Conservation (phyloP, 768 basidiomycete genomes). For the Hebeloma cylindrosporum region DNA sequence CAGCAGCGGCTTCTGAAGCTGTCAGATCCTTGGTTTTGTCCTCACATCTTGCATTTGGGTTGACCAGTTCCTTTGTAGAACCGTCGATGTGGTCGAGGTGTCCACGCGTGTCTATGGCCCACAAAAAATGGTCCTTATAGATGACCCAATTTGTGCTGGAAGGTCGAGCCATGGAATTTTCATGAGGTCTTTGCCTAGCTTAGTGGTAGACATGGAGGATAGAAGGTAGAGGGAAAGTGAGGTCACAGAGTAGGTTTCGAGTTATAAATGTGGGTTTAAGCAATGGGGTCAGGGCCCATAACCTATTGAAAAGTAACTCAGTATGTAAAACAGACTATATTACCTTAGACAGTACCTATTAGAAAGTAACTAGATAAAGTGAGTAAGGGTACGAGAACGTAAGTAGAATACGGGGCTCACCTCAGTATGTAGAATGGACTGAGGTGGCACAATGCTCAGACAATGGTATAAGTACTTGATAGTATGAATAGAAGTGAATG, state of each 20-base stretch:
- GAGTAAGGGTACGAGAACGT: no score
- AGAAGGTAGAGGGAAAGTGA: background rate
- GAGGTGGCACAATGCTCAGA: no score
- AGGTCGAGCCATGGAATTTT: slow-evolving; percentile 12
- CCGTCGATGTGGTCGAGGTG: slow-evolving; percentile 11
- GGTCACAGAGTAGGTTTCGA: slow-evolving; percentile 1
- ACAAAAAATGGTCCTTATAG: slow-evolving; percentile 12
- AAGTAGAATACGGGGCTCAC: no score
- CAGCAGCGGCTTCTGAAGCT: background rate
- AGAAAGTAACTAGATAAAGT: no score
- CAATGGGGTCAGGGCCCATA: slow-evolving; percentile 15
- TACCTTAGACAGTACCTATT: no score
- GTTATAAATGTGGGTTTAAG: slow-evolving; percentile 1
- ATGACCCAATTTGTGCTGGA: slow-evolving; percentile 13
- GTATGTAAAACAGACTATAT: slow-evolving; percentile 7
- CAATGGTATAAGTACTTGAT: no score
- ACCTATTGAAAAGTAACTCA: slow-evolving; percentile 15
- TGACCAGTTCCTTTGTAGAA: slow-evolving; percentile 5
- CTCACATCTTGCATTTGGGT: slow-evolving; percentile 12
- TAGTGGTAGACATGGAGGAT: slow-evolving; percentile 6
- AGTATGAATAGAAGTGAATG: no score
- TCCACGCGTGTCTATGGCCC: slow-evolving; percentile 10
- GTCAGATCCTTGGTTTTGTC: background rate
- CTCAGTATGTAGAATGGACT: no score
- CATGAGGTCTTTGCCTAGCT: slow-evolving; percentile 13